A percentile compares a stretch with the other conserved stretches of the same genome.
Evolutionary conservation across 768 basidiomycete species (phyloP).

Genomic region (Russula emetica): DNA sequence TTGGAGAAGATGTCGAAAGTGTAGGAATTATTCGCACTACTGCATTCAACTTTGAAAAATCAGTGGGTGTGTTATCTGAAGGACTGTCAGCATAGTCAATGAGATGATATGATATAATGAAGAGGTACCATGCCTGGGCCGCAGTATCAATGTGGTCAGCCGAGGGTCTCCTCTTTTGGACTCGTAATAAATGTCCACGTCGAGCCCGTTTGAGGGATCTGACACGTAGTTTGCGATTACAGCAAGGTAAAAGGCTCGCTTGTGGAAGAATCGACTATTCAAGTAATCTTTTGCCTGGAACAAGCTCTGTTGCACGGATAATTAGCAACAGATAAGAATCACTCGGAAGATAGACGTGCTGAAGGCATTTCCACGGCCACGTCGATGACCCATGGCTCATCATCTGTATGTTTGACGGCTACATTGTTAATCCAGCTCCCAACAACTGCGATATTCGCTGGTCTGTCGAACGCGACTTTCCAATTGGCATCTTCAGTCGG

Average conservation of each 20-base stretch:
- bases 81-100: background rate
- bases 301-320: slow-evolving; percentile 44
- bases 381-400: slow-evolving; percentile 64
- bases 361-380: slow-evolving; percentile 83
- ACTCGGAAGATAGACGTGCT: slow-evolving; percentile 37
- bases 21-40: slow-evolving; percentile 73
- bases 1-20: slow-evolving; percentile 55
- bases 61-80: slow-evolving; percentile 47
- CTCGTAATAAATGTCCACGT: slow-evolving; percentile 59
- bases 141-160: slow-evolving; percentile 59
- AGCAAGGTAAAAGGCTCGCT: slow-evolving; percentile 85
- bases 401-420: slow-evolving; percentile 67
- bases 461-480: slow-evolving; percentile 79
- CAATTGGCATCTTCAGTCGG: slow-evolving; percentile 81
- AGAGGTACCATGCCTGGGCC: slow-evolving; percentile 48
- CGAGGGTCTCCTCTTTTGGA: slow-evolving; percentile 59
- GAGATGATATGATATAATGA: background rate
- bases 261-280: slow-evolving; percentile 86
- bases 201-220: slow-evolving; percentile 42
- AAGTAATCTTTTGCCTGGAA: slow-evolving; percentile 96
- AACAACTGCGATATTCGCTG: slow-evolving; percentile 68
- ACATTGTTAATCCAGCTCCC: slow-evolving; percentile 86
- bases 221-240: slow-evolving; percentile 62
- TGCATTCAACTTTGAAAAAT: slow-evolving; percentile 65
- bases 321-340: background rate